Conservation (phyloP, 441 rosid genomes). For the Arabidopsis hybrid region DNA sequence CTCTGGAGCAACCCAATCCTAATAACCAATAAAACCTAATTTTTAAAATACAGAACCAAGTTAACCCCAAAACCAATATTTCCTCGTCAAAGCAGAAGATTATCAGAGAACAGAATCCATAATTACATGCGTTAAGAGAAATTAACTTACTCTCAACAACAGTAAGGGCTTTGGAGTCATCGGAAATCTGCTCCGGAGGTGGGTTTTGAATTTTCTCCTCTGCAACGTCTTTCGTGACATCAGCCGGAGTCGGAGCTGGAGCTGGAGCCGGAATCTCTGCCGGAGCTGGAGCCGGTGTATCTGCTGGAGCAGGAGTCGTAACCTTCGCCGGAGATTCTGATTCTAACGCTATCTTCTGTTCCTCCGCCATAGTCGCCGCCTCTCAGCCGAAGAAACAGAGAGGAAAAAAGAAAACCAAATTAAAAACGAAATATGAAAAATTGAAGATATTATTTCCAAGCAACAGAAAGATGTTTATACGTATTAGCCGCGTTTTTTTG, state of each 20-base stretch:
- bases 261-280: background rate
- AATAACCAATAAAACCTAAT: constrained; percentile 2
- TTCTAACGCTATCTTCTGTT: constrained; percentile 38
- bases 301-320: constrained; percentile 13
- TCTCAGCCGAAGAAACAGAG: constrained; percentile 21
- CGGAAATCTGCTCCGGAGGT: constrained; percentile 43
- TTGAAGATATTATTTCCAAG: background rate
- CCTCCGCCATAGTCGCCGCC: constrained; percentile 38
- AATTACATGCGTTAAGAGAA: background rate
- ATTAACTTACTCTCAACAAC: constrained; percentile 58
- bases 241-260: constrained; percentile 36
- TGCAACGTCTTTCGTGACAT: constrained; percentile 22
- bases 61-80: background rate
- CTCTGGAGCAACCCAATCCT: constrained; percentile 1
- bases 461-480: constrained; percentile 5
- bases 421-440: background rate
- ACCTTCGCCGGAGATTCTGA: constrained; percentile 43
- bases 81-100: background rate
- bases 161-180: constrained; percentile 66
- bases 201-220: constrained; percentile 41
- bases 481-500: constrained; percentile 21
- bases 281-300: constrained; percentile 25
- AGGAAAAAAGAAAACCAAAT: background rate
- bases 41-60: background rate
- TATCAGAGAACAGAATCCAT: background rate